Percentiles rank a stretch among this genome's conserved stretches.
phyloP scores from a whole-genome alignment of 148 eudicot genomes.

The Fagopyrum homotropicum region DNA sequence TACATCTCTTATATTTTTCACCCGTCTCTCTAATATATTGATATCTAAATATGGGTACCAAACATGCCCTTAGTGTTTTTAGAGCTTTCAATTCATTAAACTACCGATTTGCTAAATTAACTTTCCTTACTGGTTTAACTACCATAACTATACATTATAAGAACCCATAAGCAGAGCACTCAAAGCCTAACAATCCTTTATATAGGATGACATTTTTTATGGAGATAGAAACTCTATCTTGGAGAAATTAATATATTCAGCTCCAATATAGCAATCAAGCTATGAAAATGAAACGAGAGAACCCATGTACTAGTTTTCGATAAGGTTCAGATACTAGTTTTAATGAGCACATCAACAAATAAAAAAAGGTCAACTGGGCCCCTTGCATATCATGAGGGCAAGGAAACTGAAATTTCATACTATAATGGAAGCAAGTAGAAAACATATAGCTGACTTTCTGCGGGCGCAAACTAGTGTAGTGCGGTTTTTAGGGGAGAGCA shows the following conservation, averaged over 20 bases:
- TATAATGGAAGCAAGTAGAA: conserved; percentile 5
- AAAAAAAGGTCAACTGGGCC: background rate
- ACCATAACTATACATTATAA: no score
- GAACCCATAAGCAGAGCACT: no score
- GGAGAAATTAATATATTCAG: no score
- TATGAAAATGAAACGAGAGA: background rate
- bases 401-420: background rate
- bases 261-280: background rate
- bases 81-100: no score
- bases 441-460: background rate
- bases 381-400: background rate
- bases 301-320: background rate
- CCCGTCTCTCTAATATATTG: no score
- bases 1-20: no score
- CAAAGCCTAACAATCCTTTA: no score
- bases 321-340: background rate
- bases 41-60: no score
- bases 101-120: no score
- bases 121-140: no score
- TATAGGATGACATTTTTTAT: no score
- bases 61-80: no score
- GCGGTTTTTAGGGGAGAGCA: conserved; percentile 4
- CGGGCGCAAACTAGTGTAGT: conserved; percentile 2
- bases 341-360: background rate
- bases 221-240: background rate